phyloP scores from a whole-genome alignment of 176 grass and related monocot species.

The Alopecurus myosuroides region DNA sequence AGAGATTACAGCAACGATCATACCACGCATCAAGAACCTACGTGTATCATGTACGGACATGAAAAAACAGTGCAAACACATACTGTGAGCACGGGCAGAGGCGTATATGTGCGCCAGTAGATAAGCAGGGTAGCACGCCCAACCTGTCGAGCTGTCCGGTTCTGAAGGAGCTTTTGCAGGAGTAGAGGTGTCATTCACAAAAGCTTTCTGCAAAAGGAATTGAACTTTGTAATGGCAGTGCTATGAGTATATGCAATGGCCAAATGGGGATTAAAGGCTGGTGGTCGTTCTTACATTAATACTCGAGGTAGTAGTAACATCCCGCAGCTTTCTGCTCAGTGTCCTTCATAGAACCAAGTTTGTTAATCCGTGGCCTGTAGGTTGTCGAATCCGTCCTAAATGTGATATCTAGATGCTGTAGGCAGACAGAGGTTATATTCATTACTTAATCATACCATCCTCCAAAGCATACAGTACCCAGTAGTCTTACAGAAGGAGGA shows the following conservation, averaged over 20 bases:
- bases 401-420: constrained; percentile 64
- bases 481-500: neutral
- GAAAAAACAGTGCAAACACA: neutral
- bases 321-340: constrained; percentile 69
- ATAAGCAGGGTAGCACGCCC: neutral
- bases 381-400: constrained; percentile 85
- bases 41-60: neutral
- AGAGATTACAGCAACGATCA: neutral
- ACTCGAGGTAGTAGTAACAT: constrained; percentile 80
- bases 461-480: neutral
- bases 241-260: neutral
- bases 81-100: constrained; percentile 3
- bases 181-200: constrained; percentile 12
- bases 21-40: neutral
- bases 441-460: neutral
- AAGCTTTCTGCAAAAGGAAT: constrained; percentile 3
- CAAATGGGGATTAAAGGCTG: neutral
- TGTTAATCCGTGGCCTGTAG: constrained; percentile 77
- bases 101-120: neutral
- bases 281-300: constrained; percentile 42
- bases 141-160: neutral
- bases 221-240: neutral
- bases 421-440: neutral
- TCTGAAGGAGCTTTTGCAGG: constrained; percentile 1
- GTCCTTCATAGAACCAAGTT: constrained; percentile 72